These are phyloP conservation scores for Lactuca saligna DNA, from an alignment of 129 eudicot genomes.

Conservation along the genomic window DNA sequence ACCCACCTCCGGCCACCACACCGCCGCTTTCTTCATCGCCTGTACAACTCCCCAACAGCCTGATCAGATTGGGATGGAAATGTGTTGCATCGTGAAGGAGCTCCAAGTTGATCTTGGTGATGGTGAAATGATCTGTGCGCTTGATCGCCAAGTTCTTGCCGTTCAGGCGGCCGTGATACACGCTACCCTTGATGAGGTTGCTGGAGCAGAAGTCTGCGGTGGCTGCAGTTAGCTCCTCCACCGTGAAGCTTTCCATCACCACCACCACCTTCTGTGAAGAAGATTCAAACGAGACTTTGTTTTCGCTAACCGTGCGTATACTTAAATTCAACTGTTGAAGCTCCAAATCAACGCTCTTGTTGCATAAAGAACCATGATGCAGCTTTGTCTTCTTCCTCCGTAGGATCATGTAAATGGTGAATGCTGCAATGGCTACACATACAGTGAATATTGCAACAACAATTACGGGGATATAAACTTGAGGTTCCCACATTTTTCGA, in stretches of 20 bases:
- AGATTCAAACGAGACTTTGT: constrained; percentile 71
- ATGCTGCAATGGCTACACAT: constrained; percentile 33
- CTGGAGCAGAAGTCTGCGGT: constrained; percentile 50
- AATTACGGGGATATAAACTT: constrained; percentile 41
- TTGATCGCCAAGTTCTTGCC: constrained; percentile 69
- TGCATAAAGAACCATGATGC: constrained; percentile 6
- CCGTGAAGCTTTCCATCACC: constrained; percentile 53
- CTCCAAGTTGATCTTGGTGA: constrained; percentile 51
- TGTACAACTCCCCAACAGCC: constrained; percentile 51
- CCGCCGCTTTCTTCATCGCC: neutral
- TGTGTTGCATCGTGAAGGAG: constrained; percentile 50
- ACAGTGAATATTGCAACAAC: constrained; percentile 40
- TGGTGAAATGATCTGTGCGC: constrained; percentile 19
- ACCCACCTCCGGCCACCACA: constrained; percentile 27
- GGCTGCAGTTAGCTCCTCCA: constrained; percentile 56
- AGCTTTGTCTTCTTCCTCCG: constrained; percentile 31
- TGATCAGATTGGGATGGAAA: constrained; percentile 59
- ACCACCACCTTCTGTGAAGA: constrained; percentile 29
- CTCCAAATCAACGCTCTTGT: constrained; percentile 47
- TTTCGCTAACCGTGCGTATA: constrained; percentile 55
- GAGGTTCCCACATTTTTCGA: constrained; percentile 37
- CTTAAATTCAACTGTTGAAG: constrained; percentile 63
- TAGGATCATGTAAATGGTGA: constrained; percentile 25
- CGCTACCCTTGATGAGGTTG: constrained; percentile 66
- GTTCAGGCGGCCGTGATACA: constrained; percentile 58